phyloP scores from a whole-genome alignment of 2,329 filamentous ascomycete species.

The Fusarium temperatum region DNA sequence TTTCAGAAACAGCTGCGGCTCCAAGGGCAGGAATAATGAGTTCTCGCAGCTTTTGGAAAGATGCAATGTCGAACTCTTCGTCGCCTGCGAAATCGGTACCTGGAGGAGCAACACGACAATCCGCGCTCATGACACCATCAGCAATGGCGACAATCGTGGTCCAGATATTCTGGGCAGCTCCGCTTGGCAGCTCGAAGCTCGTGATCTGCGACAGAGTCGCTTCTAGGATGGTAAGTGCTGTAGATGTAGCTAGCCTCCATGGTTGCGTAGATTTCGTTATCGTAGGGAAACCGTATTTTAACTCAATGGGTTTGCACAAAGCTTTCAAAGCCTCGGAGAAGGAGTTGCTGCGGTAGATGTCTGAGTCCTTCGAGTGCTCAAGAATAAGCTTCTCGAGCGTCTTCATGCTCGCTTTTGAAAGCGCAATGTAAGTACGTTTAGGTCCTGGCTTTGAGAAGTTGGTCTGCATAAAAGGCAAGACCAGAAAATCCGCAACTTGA shows the following conservation, averaged over 20 bases:
- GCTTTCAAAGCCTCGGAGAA: slow-evolving; percentile 72
- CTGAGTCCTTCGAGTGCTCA: slow-evolving; percentile 66
- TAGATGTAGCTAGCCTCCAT: slow-evolving; percentile 83
- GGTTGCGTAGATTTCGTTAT: slow-evolving; percentile 75
- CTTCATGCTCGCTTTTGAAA: slow-evolving; percentile 83
- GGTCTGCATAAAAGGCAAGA: slow-evolving; percentile 69
- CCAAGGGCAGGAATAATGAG: slow-evolving; percentile 81
- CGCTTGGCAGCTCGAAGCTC: slow-evolving; percentile 55
- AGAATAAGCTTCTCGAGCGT: slow-evolving; percentile 71
- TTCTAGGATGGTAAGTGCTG: slow-evolving; percentile 73
- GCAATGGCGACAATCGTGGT: slow-evolving; percentile 69
- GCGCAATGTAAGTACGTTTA: slow-evolving; percentile 85
- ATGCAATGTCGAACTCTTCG: slow-evolving; percentile 81
- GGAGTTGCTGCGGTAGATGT: slow-evolving; percentile 75
- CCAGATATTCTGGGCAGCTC: slow-evolving; percentile 72
- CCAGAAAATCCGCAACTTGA: slow-evolving; percentile 75
- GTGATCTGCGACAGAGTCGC: slow-evolving; percentile 70
- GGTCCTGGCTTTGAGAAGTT: slow-evolving; percentile 47
- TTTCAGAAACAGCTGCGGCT: slow-evolving; percentile 69
- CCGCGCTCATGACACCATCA: slow-evolving; percentile 75
- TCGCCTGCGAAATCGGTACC: slow-evolving; percentile 68
- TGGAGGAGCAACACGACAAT: slow-evolving; percentile 59
- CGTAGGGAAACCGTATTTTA: slow-evolving; percentile 83
- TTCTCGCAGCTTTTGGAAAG: slow-evolving; percentile 74
- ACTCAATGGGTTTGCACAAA: slow-evolving; percentile 73